Base-by-base conservation (phyloP, 371 early-diverging fungal species). In the Amoeboaphelidium protococcarum region DNA sequence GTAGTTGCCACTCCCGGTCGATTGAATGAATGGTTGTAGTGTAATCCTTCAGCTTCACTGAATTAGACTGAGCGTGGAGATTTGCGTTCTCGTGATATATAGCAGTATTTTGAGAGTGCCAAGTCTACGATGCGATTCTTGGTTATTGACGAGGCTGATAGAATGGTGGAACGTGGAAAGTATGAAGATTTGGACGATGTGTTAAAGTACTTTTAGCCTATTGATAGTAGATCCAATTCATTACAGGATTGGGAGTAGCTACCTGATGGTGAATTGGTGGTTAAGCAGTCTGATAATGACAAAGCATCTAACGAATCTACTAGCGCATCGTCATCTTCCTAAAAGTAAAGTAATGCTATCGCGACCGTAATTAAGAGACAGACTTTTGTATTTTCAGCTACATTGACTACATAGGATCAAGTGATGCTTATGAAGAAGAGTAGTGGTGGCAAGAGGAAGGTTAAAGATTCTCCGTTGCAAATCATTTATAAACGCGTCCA, bases 1-100 rank as follows among this genome's bases (percentile, higher is more conserved):
- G 66, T 98, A 48, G 78, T 97, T 10, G 98, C 90, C 10, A 97
- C 99, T 2, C 98, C 98, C 0, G 98, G 98, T 26, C 81, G 99
- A 54, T 65, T 96, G 43, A 82, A 81, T 81, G 90, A 95, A 51
- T 84, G 46, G 56, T 59, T 12, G 60, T 31, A n/a, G n/a, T n/a
- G n/a, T n/a, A n/a, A n/a, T n/a, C n/a, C n/a, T n/a, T n/a, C n/a
- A n/a, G n/a, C n/a, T n/a, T n/a, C n/a, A n/a, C n/a, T n/a, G n/a
- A n/a, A n/a, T n/a, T n/a, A n/a, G n/a, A n/a, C n/a, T n/a, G n/a
- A n/a, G n/a, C n/a, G n/a, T n/a, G n/a, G n/a, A n/a, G n/a, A n/a
- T n/a, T n/a, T n/a, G n/a, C n/a, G n/a, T n/a, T n/a, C n/a, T n/a
- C n/a, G 54, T 57, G 45, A 57, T 52, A 26, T 46, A 49, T 44